A percentile compares a stretch with the other conserved stretches of the same genome.
Evolutionary conservation across 2,329 filamentous ascomycete genomes (phyloP).

Genomic region (Pezicula carpinea): DNA sequence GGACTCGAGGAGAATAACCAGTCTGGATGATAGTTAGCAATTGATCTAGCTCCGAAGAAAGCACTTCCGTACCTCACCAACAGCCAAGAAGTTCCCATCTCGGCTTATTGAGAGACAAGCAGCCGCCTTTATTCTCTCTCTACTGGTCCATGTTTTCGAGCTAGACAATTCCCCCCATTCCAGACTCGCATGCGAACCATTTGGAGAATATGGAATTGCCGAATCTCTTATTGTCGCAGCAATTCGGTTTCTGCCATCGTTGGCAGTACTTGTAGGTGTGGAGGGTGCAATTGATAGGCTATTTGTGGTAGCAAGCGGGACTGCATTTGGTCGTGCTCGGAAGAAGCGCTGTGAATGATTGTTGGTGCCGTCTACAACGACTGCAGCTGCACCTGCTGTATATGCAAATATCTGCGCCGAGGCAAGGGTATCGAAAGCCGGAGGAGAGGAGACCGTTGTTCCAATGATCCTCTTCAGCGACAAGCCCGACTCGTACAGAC

Average conservation of each 20-base stretch:
- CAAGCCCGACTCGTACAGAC: constrained; percentile 52
- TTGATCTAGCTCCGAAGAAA: constrained; percentile 3
- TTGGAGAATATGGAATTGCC: constrained; percentile 29
- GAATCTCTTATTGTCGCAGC: constrained; percentile 45
- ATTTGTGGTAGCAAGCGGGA: constrained; percentile 54
- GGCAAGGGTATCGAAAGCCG: constrained; percentile 78
- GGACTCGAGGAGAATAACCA: constrained; percentile 84
- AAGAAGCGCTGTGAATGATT: constrained; percentile 78
- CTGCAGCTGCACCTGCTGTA: constrained; percentile 88
- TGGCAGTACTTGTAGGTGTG: constrained; percentile 51
- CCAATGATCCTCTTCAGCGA: constrained; percentile 83
- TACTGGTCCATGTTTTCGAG: constrained; percentile 77
- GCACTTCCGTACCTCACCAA: constrained; percentile 64
- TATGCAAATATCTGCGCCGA: constrained; percentile 74
- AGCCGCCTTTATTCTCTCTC: constrained; percentile 89
- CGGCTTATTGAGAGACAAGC: constrained; percentile 86
- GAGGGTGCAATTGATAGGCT: constrained; percentile 51
- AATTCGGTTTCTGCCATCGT: constrained; percentile 57
- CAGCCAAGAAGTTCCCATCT: constrained; percentile 81
- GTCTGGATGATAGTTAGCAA: constrained; percentile 48
- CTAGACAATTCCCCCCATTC: constrained; percentile 60
- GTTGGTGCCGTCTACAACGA: constrained; percentile 65
- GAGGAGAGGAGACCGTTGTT: constrained; percentile 79
- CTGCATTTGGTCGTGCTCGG: constrained; percentile 73
- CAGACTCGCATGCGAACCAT: constrained; percentile 28